Evolutionary conservation across 345 rosid genomes (phyloP), one percentile per base, ranked within the genome.

Genomic region (Gossypioides kirkii): DNA sequence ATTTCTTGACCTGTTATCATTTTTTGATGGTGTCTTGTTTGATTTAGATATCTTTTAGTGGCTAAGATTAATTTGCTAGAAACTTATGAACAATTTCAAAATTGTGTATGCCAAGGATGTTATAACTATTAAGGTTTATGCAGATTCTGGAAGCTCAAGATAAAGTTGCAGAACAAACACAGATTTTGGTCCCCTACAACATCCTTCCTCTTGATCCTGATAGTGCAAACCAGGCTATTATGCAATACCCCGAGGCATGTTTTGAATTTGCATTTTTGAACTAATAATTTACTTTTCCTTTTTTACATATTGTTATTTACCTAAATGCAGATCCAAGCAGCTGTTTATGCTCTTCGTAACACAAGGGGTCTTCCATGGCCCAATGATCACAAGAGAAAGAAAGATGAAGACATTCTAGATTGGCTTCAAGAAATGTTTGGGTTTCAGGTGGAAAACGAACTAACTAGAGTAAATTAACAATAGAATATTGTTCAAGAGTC

Each of bases 281-380:
- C 61, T 72, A 63, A 25, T 55, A 70, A 11, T 76, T 78, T 50
- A 17, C 28, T 63, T 69, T 61, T 56, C 42, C 43, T 58, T 11
- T 49, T 70, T 68, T 16, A 45, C 41, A 73, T 61, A 66, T 25
- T 10, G 72, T 74, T 72, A 46, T 75, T 10, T 43, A 63, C 43
- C n/a, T 71, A 38, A 36, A 73, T 79, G 77, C 73, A 96, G 99
- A 91, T 96, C 75, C 90, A 85, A 93, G 99, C 99, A 65, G 96
- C 97, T 70, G 96, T 90, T 79, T 64, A 85, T 78, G 97, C 93
- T 23, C 97, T 96, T 74, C 97, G 99, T 68, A 87, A 90, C 83
- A 93, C 97, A n/a, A 88, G 99, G 82, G 99, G 98, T 76, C 97
- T 96, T 80, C 99, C 97, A 50, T 93, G 98, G 98, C 98, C 95